Evolutionary conservation across 2,329 filamentous ascomycete species (phyloP), one percentile per base, ranked within the genome.

Genomic region (Grosmannia serpens): DNA sequence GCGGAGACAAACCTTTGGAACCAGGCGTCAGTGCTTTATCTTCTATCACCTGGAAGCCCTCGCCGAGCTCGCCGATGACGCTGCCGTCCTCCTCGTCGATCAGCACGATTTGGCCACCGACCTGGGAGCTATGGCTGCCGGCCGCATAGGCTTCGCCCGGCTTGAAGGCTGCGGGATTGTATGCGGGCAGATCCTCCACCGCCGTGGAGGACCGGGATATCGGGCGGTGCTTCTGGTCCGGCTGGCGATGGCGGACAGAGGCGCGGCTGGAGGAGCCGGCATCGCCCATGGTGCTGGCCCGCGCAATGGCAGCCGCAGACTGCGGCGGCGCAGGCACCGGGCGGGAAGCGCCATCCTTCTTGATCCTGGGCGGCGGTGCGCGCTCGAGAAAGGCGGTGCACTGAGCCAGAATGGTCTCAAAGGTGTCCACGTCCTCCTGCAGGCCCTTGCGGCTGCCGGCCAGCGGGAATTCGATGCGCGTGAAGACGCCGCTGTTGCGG

Each of bases 81-180:
- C 89, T 95, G 56, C 94, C 94, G 72, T 99, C 88, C 69, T 97
- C 92, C 72, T 99, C 94, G 68, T 99, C 91, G 20, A 99, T 78
- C 11, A 99, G 79, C 6, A 99, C 92, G 65, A 96, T 92, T 70
- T 94, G 85, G 20, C 91, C 89, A 41, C 82, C 70, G 58, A 84
- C 79, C 20, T 59, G 53, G 4, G 76, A 75, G 66, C 82, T 84
- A 56, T 80, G 77, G 65, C 80, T 83, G 20, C 83, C 83, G 58
- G 80, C 75, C 15, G 82, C 84, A 67, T 95, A 95, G 0, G 77
- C 90, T 71, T 95, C 84, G 17, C 91, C 91, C 0, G 89, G 87
- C 38, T 81, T 84, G 71, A 87, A 97, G 64, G 86, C 80, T 27
- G 84, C 83, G 0, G 92, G 92, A 68, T 96, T 91, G 72, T 97